phyloP scores from a whole-genome alignment of 129 eudicot genomes.

The Saussurea involucrata region DNA sequence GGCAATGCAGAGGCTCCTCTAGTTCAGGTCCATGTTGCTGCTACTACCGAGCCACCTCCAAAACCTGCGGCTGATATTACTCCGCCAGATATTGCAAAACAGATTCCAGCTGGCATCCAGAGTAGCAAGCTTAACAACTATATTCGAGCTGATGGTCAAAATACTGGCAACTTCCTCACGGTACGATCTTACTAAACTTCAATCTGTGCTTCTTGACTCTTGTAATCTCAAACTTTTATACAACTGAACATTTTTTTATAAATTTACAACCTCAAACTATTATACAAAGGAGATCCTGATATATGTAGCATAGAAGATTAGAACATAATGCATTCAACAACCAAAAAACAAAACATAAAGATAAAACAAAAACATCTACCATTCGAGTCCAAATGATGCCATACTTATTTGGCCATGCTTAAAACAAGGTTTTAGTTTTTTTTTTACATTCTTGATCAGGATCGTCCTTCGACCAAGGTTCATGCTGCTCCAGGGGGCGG shows the following conservation, averaged over 20 bases:
- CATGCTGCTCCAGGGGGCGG: constrained; percentile 77
- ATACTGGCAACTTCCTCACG: constrained; percentile 81
- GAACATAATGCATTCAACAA: background rate
- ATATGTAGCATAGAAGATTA: background rate
- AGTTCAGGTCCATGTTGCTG: constrained; percentile 22
- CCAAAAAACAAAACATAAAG: background rate
- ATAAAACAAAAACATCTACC: background rate
- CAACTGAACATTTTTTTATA: background rate
- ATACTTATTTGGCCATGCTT: background rate
- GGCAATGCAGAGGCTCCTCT: constrained; percentile 29
- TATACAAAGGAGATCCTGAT: background rate
- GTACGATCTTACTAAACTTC: constrained; percentile 31
- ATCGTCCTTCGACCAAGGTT: constrained; percentile 72
- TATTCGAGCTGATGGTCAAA: constrained; percentile 74
- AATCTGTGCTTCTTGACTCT: background rate
- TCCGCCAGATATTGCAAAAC: constrained; percentile 44
- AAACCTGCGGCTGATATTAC: constrained; percentile 41
- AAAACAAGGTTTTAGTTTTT: background rate
- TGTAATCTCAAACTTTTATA: background rate
- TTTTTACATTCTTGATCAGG: constrained; percentile 33
- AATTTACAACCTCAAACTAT: background rate
- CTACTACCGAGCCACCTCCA: constrained; percentile 35
- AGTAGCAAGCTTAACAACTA: constrained; percentile 60
- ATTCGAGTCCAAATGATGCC: no score
- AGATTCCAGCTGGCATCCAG: constrained; percentile 73